These are phyloP conservation scores for Moricandia moricandioides DNA, from an alignment of 345 rosid genomes.

Conservation along the genomic window DNA sequence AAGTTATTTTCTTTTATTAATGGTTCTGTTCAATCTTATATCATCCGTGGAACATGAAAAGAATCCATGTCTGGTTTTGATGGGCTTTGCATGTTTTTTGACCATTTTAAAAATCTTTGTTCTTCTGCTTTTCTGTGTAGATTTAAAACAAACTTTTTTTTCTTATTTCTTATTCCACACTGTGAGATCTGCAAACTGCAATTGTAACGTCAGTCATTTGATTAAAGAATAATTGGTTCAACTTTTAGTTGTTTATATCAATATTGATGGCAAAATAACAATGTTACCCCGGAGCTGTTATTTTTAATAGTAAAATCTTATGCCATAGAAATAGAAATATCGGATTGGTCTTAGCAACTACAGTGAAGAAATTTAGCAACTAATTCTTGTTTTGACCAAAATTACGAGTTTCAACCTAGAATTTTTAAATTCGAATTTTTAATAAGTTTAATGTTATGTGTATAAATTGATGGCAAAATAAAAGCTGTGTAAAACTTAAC, in stretches of 20 bases:
- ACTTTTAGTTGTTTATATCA: constrained; percentile 9
- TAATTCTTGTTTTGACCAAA: no score
- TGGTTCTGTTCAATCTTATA: constrained; percentile 24
- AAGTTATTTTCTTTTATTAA: constrained; percentile 22
- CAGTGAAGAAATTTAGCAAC: no score
- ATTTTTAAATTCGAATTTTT: no score
- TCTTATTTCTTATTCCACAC: constrained; percentile 38
- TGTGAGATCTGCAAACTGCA: constrained; percentile 34
- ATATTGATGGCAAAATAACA: not conserved
- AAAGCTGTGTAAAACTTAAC: not conserved
- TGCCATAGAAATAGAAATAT: no score
- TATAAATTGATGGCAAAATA: not conserved
- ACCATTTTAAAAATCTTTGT: not conserved
- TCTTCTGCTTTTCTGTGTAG: constrained; percentile 4
- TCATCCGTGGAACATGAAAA: constrained; percentile 35
- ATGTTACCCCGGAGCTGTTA: not conserved
- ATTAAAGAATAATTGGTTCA: constrained; percentile 9
- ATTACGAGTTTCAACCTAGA: no score
- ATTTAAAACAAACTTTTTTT: constrained; percentile 22
- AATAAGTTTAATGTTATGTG: not conserved
- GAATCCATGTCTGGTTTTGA: constrained; percentile 30
- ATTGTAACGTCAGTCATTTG: constrained; percentile 24
- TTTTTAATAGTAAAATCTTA: no score
- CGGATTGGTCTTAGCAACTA: no score
- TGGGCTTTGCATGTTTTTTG: constrained; percentile 13